Evolutionary conservation across 2,329 filamentous ascomycete species (phyloP).

Genomic region (Botrytis deweyae): DNA sequence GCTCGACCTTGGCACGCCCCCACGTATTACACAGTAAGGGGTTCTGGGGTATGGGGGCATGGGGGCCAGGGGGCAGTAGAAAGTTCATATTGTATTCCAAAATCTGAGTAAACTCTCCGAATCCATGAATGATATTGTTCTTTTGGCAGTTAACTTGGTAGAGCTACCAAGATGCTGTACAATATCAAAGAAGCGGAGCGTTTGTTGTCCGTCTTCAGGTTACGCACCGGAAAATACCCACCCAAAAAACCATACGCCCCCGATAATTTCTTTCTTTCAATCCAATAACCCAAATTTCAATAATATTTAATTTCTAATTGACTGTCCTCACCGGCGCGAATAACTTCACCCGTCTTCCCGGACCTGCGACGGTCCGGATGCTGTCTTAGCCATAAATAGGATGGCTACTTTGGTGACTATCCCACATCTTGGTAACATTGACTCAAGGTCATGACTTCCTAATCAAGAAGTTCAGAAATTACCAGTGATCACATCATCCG

Average conservation of each 20-base stretch:
- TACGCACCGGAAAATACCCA: background rate
- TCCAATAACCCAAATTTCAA: background rate
- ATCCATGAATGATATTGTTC: background rate
- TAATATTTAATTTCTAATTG: background rate
- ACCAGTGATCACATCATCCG: constrained; percentile 1
- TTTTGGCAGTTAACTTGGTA: background rate
- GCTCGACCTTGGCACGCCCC: constrained; percentile 14
- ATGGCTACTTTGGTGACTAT: background rate
- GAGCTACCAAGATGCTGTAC: background rate
- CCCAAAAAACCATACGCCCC: background rate
- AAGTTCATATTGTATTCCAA: background rate
- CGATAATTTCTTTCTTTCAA: background rate
- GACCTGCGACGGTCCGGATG: background rate
- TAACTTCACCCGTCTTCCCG: too few species aligned
- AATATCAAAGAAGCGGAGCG: background rate
- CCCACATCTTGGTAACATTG: background rate
- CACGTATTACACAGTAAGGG: constrained; percentile 1
- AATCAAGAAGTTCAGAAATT: background rate
- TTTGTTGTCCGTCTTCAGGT: background rate
- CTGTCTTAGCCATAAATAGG: background rate
- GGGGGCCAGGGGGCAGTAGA: background rate
- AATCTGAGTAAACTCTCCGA: background rate
- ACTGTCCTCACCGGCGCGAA: background rate
- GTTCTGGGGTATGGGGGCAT: background rate
- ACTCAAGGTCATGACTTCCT: background rate